Evolutionary conservation across 345 rosid species (phyloP), one percentile per base, ranked within the genome.

Genomic region (Acer yangbiense): DNA sequence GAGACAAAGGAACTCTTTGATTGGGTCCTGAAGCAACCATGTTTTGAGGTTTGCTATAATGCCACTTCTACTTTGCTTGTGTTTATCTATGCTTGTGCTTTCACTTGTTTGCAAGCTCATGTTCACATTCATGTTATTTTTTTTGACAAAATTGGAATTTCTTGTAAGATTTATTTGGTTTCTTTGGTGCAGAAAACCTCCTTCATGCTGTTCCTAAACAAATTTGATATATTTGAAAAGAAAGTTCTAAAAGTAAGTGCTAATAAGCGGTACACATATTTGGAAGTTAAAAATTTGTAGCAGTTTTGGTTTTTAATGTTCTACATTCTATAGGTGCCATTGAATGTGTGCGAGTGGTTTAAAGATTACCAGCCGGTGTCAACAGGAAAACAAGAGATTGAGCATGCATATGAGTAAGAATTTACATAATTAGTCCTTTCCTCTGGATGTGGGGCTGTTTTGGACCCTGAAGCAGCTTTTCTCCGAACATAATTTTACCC

Each of bases 21-120:
- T 72, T 96, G 99, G 99, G 98, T 96, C 80, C 83, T 96, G 78
- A 96, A 92, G 89, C 98, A 96, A 78, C 97, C 98, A 20, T 96
- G 99, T 88, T 96, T 96, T 60, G 97, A 94, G 99, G 99, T 96
- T 77, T 35, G 27, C 73, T 21, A 58, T 57, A 17, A 21, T 35
- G 1, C 41, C 72, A 68, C 65, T 43, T 77, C 25, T 29, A 68
- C 60, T 69, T 61, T 57, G 46, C 65, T 20, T 52, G 39, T 13
- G 39, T 23, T 7, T 32, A 14, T 23, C 0, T 17, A 9, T 73
- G 23, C 17, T 2, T 60, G 35, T 62, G 43, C 10, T 20, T 61
- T 35, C 0, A 35, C 39, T 35, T 35, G 6, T 17, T 2, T 11
- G 41, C 41, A 25, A 35, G 39, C 39, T 35, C 39, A 35, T 23